Conservation (phyloP, 805 yeast genomes). For the Kodamaea fukazawae region DNA sequence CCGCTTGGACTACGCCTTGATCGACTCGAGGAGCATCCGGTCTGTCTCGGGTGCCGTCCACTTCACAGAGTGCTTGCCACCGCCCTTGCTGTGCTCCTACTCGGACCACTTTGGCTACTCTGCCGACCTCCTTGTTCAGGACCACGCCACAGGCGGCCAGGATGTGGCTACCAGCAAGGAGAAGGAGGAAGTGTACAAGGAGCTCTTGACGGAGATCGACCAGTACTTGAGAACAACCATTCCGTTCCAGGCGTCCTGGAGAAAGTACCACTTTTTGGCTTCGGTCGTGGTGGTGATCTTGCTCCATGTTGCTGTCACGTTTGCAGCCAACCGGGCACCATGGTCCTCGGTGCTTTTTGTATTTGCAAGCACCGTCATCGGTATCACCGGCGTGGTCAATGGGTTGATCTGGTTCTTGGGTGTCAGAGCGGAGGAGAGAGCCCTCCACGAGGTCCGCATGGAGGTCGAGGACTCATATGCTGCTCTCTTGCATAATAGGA, state of each 20-base stretch:
- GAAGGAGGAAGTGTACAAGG: conserved; percentile 37
- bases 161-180: conserved; percentile 9
- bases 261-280: conserved; percentile 59
- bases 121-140: conserved; percentile 25
- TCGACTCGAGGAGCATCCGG: conserved; percentile 52
- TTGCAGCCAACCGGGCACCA: conserved; percentile 52
- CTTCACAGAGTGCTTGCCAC: conserved; percentile 68
- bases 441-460: conserved; percentile 66
- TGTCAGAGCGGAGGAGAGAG: conserved; percentile 77
- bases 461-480: conserved; percentile 50
- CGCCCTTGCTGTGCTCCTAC: conserved; percentile 54
- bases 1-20: conserved; percentile 84
- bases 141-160: conserved; percentile 5
- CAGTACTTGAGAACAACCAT: conserved; percentile 51
- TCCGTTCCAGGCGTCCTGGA: conserved; percentile 59
- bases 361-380: conserved; percentile 51
- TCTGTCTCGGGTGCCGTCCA: conserved; percentile 66
- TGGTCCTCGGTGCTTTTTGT: conserved; percentile 60
- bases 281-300: conserved; percentile 46
- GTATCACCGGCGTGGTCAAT: conserved; percentile 66
- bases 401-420: conserved; percentile 78
- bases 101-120: conserved; percentile 91
- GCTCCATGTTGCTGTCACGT: conserved; percentile 55
- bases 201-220: conserved; percentile 28
- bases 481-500: conserved; percentile 1